These are phyloP conservation scores for Penicillium ucsense DNA, from an alignment of 495 filamentous ascomycete species.

Conservation along the genomic window DNA sequence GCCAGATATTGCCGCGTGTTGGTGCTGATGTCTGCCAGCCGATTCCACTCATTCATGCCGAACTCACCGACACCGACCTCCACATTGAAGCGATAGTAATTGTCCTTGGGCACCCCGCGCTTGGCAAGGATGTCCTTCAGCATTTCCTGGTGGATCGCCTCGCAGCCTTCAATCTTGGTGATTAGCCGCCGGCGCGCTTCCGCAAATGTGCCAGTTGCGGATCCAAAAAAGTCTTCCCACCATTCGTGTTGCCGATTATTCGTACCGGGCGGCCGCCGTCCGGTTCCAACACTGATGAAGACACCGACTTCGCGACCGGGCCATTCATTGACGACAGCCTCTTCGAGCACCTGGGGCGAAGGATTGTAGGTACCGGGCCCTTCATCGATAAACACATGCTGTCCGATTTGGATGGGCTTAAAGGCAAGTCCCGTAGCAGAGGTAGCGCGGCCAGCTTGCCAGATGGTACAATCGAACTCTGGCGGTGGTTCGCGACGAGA, in stretches of 20 bases:
- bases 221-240: conserved; percentile 86
- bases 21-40: conserved; percentile 86
- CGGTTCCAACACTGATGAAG: conserved; percentile 86
- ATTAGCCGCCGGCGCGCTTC: conserved; percentile 80
- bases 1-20: conserved; percentile 78
- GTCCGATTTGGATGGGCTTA: conserved; percentile 89
- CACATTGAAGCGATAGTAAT: conserved; percentile 96
- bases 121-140: conserved; percentile 62
- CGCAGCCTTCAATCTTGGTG: conserved; percentile 88
- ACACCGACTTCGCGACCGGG: conserved; percentile 83
- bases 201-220: conserved; percentile 65
- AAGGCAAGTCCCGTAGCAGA: conserved; percentile 86
- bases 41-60: conserved; percentile 96
- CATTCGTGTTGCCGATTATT: conserved; percentile 61
- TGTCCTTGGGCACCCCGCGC: conserved; percentile 72
- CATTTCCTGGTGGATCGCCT: conserved; percentile 82
- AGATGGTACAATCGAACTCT: conserved; percentile 84
- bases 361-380: conserved; percentile 90
- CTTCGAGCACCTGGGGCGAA: conserved; percentile 72
- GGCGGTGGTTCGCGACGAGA: conserved; percentile 83
- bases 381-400: conserved; percentile 89
- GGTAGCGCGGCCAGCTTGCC: conserved; percentile 94
- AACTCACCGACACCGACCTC: conserved; percentile 97
- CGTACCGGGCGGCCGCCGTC: conserved; percentile 69
- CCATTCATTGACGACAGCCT: conserved; percentile 88